phyloP scores from a whole-genome alignment of 306 rosid genomes.

The Urtica urens region DNA sequence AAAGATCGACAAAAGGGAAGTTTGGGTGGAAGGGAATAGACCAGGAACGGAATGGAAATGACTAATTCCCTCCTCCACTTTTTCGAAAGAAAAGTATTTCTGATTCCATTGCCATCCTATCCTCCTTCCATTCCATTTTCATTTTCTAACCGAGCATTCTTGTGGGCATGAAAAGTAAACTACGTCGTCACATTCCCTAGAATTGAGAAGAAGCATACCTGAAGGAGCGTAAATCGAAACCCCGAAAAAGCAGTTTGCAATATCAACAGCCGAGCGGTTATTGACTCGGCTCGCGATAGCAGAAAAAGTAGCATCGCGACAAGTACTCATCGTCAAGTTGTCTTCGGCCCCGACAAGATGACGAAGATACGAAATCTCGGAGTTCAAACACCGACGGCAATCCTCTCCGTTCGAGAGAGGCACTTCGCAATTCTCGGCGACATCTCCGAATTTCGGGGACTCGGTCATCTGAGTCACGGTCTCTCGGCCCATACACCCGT shows the following conservation, averaged over 20 bases:
- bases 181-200: too few species aligned
- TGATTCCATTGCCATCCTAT: too few species aligned
- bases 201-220: too few species aligned
- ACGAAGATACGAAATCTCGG: constrained; percentile 64
- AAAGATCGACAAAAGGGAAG: too few species aligned
- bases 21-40: too few species aligned
- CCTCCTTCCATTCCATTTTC: too few species aligned
- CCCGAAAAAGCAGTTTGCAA: constrained; percentile 87
- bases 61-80: too few species aligned
- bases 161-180: too few species aligned
- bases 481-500: constrained; percentile 68
- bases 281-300: constrained; percentile 79
- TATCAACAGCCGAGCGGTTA: constrained; percentile 42
- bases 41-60: too few species aligned
- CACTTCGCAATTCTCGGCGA: constrained; percentile 41
- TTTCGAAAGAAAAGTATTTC: too few species aligned
- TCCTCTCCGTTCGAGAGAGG: constrained; percentile 55
- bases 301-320: constrained; percentile 84
- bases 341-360: constrained; percentile 49
- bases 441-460: constrained; percentile 68
- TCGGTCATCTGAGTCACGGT: constrained; percentile 70
- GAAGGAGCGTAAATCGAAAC: constrained; percentile 51
- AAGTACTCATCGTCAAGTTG: constrained; percentile 70
- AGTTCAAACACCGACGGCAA: constrained; percentile 77
- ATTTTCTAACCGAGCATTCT: too few species aligned